Evolutionary conservation across 176 grass and related monocot species (phyloP).

Genomic region (Ampelocalamus luodianensis): DNA sequence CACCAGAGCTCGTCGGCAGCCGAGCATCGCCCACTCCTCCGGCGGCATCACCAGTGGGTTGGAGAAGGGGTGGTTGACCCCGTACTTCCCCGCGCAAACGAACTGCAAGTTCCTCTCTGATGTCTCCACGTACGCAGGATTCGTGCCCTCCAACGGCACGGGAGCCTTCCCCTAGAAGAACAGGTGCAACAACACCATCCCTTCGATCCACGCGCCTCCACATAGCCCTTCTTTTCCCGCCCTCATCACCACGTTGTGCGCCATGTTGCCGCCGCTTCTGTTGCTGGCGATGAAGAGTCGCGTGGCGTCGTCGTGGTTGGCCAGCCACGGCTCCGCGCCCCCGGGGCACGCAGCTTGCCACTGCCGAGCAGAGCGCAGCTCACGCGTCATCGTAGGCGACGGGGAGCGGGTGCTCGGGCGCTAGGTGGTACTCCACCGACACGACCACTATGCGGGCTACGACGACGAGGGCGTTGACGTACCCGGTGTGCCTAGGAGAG

Average conservation of each 20-base stretch:
- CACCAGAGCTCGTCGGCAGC: conserved; percentile 50
- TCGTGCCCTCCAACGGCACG: conserved; percentile 43
- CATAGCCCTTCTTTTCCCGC: not conserved
- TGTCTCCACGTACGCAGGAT: not conserved
- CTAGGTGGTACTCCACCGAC: conserved; percentile 55
- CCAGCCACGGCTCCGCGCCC: no score
- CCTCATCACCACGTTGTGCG: no score
- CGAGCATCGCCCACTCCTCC: conserved; percentile 45
- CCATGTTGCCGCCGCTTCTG: no score
- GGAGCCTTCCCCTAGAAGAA: no score
- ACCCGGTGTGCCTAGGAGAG: not conserved
- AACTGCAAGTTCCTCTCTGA: conserved; percentile 25
- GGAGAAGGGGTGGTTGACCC: no score
- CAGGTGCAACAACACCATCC: conserved; percentile 56
- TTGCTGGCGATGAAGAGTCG: no score
- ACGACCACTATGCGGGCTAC: conserved; percentile 40
- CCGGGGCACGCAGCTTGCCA: no score
- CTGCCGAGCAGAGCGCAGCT: conserved; percentile 45
- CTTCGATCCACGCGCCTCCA: conserved; percentile 33
- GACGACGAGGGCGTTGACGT: conserved; percentile 35
- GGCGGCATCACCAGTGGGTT: not conserved
- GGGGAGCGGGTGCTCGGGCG: conserved; percentile 54
- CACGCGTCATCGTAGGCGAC: conserved; percentile 56
- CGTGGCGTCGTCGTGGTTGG: no score
- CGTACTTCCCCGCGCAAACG: conserved; percentile 17